Base-by-base conservation (phyloP, 441 rosid genomes). In the Hypseocharis bilobata region DNA sequence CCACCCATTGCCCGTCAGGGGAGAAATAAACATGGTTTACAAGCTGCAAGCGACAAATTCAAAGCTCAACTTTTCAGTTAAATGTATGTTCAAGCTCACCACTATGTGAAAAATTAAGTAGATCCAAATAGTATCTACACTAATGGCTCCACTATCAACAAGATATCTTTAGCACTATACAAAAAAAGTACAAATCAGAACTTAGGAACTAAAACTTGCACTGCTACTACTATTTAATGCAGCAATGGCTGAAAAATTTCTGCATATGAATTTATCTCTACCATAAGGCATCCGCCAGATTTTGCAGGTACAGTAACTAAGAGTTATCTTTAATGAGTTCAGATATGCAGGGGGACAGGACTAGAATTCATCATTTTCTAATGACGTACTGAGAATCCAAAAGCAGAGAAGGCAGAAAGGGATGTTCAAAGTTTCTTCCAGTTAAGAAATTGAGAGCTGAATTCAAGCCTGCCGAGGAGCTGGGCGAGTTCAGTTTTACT, bases 1-100 rank as follows among this genome's bases (percentile, higher is more conserved):
- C 96, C 45, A 91, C 70, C 99, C 99, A 93, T 74, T 84, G 93
- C 67, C 97, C 96, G 76, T 93, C 96, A 42, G 97, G 97, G 73
- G 97, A 93, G 81, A 93, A 93, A 73, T 83, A 91, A 4, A 87
- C 97, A 77, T 93, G 98, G 76, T 91, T 93, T 54, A 91, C 96
- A 68, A 88, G 97, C 97, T 93, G 90, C 73, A 69, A 67, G 19
- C 62, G 70, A 75, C 62, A 20, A 49, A 25, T 56, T 34, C 47
- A 29, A 38, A 54, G 32, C 8, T 47, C 26, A 56, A 47, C 16
- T 16, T 40, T 10, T 36, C 45, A 40, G n/a, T 40, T 40, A 0
- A 47, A 47, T 47, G 6, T 19, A 47, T 19, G 2, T 47, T 47
- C 20, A 5, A 1, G 51, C n/a, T 45, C 20, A 45, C 51, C 22